Evolutionary conservation across 2,329 filamentous ascomycete species (phyloP), one percentile per base, ranked within the genome.

Genomic region (Colletotrichum kahawae): DNA sequence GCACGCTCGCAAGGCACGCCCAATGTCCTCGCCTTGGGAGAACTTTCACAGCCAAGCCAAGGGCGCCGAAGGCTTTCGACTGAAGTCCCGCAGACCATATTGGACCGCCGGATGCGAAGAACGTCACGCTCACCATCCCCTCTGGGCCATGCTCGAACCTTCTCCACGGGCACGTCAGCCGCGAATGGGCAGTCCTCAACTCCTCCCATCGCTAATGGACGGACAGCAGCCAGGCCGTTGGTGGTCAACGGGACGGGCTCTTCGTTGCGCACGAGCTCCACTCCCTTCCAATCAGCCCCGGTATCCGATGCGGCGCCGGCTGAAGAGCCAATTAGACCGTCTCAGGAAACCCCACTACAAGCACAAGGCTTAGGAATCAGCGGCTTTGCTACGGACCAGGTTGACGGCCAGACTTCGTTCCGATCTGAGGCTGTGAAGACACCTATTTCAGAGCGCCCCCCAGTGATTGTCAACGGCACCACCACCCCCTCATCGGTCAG

Each of bases 101-200:
- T 91, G 8, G 89, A 91, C 69, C 85, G 88, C 29, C 83, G 89
- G 51, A 90, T 90, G 81, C 86, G 86, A 77, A 85, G 88, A 48
- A 87, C 87, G 3, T 91, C 90, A 3, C 85, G 89, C 16, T 92
- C 90, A 7, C 90, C 89, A 14, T 92, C 90, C 5, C 90, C 90
- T 1, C 81, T 90, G 3, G 88, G 89, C 5, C 89, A 90, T 73
- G 81, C 83, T 57, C 86, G 88, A 63, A 84, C 85, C 2, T 84
- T 85, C 36, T 87, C 88, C 0, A 78, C 83, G 0, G 86, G 84
- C 5, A 85, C 83, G 27, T 82, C 83, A 54, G 84, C 86, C 1
- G 82, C 85, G 1, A 83, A 87, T 3, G 78, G 86, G n/a, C 78
- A 80, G 27, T 83, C 85, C 4, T 82, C 82, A 0, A 81, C 86